Percentiles rank a stretch among this genome's conserved stretches.
Evolutionary conservation across 805 yeast genomes (phyloP).

Genomic region (Soucietia sequanensis): DNA sequence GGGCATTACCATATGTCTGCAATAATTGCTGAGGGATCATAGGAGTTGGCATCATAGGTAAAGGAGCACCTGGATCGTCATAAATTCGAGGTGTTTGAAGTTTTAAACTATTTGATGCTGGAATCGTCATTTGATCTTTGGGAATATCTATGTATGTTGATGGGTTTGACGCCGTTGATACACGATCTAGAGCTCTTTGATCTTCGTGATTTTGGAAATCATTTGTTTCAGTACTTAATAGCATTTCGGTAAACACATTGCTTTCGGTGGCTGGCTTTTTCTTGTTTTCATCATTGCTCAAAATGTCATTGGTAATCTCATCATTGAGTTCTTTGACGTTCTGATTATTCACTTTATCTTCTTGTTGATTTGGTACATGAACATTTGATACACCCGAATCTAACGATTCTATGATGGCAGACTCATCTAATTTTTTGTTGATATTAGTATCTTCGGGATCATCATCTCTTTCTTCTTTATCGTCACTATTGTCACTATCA

Average conservation of each 20-base stretch:
- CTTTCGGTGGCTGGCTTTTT: constrained; percentile 1
- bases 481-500: constrained; percentile 25
- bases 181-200: no score
- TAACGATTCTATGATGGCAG: no score
- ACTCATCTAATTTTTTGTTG: no score
- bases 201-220: no score
- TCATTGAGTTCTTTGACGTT: not conserved
- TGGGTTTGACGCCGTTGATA: no score
- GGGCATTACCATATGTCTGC: constrained; percentile 16
- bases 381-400: no score
- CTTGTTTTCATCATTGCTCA: not conserved
- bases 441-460: no score
- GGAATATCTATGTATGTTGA: constrained; percentile 48
- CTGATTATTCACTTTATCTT: not conserved
- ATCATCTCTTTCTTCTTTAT: constrained; percentile 6
- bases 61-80: constrained; percentile 82
- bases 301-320: not conserved
- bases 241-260: no score
- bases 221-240: no score
- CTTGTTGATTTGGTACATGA: no score
- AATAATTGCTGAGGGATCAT: no score
- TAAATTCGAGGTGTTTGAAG: constrained; percentile 49
- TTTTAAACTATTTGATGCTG: constrained; percentile 15
- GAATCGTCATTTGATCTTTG: constrained; percentile 54
- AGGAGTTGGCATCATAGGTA: constrained; percentile 56